Percentiles rank a stretch among this genome's conserved stretches.
Conservation (phyloP, 192 early-diverging fungal species). For the Diversispora epigaea region DNA sequence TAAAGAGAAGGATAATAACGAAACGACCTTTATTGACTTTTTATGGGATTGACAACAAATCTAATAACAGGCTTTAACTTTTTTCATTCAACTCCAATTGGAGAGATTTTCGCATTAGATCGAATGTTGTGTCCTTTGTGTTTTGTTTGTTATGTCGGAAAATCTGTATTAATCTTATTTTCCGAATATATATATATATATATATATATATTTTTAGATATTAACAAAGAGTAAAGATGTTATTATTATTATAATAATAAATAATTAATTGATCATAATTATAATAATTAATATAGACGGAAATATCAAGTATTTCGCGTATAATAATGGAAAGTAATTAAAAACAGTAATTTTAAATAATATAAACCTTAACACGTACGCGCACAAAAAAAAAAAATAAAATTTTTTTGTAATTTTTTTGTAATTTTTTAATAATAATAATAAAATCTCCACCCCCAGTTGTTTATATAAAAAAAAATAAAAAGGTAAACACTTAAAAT, state of each 20-base stretch:
- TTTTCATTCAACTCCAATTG: slow-evolving; percentile 10
- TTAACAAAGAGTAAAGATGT: too few species aligned
- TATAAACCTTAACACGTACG: background rate
- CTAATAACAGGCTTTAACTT: background rate
- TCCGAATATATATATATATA: background rate
- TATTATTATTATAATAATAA: too few species aligned
- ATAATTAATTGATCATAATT: slow-evolving; percentile 3
- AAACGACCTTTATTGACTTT: background rate
- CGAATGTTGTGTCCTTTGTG: slow-evolving; percentile 21
- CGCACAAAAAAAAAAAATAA: background rate
- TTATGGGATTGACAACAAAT: background rate
- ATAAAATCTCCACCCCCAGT: background rate
- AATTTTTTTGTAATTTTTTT: background rate
- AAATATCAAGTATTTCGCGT: background rate
- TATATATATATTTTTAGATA: too few species aligned
- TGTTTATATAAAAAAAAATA: background rate
- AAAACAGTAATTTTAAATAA: background rate
- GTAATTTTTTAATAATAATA: background rate
- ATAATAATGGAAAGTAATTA: background rate
- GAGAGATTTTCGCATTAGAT: slow-evolving; percentile 16
- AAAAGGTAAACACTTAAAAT: background rate
- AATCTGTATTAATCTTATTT: slow-evolving; percentile 18
- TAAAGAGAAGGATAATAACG: background rate
- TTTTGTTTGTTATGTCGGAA: slow-evolving; percentile 25
- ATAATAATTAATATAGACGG: background rate